phyloP scores from a whole-genome alignment of 148 eudicot genomes.

The Silene latifolia region DNA sequence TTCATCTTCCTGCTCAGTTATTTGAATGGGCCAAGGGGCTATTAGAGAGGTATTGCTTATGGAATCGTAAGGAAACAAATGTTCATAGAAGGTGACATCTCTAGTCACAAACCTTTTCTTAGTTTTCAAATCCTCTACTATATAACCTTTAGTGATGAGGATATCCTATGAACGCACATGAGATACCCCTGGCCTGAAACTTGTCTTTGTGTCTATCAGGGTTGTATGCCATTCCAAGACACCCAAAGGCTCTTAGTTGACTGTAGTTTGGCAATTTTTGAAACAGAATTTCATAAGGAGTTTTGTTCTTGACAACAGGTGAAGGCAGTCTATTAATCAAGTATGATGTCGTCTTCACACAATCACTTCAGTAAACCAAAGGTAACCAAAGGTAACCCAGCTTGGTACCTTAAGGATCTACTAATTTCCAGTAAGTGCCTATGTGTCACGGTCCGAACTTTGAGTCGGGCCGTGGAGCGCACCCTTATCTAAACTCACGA shows the following conservation, averaged over 20 bases:
- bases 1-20: no score
- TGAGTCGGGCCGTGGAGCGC: no score
- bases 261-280: neutral
- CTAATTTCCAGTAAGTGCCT: no score
- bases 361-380: neutral
- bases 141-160: neutral
- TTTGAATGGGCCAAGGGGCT: no score
- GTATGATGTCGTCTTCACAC: neutral
- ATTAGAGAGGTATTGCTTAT: no score
- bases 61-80: neutral
- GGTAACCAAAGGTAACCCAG: no score
- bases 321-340: neutral
- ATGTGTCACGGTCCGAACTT: no score
- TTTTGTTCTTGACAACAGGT: no score
- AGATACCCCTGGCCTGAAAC: neutral
- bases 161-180: neutral
- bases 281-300: neutral
- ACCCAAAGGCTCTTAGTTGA: neutral
- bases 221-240: neutral
- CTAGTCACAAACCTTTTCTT: neutral
- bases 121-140: neutral
- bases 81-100: neutral
- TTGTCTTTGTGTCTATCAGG: neutral
- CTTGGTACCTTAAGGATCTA: no score
- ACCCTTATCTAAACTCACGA: no score